Evolutionary conservation across 768 basidiomycete genomes (phyloP).

Genomic region (Gyrodon lividus): DNA sequence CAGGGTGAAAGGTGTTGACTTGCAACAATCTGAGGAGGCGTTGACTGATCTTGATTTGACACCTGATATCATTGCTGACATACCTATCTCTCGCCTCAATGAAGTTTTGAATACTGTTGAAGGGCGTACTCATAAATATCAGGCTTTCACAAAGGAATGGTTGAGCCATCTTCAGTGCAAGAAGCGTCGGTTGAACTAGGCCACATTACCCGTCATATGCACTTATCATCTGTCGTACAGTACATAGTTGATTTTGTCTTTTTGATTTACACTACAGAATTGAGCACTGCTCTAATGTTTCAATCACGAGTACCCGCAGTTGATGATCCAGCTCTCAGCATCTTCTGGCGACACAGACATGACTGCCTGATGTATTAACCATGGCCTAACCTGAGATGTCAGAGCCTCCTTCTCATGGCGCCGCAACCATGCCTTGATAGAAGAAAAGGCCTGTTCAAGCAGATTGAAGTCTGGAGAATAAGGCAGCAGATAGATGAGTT

Average conservation of each 20-base stretch:
- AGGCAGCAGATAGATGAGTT: conserved; percentile 30
- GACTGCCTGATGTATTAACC: conserved; percentile 21
- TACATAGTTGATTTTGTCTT: too few species aligned
- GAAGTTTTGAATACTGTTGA: not conserved
- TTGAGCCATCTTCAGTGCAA: not conserved
- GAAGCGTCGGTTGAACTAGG: not conserved
- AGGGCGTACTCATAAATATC: not conserved
- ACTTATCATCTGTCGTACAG: too few species aligned
- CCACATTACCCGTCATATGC: too few species aligned
- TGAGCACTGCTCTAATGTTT: not conserved
- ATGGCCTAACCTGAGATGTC: not conserved
- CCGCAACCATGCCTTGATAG: conserved; percentile 30
- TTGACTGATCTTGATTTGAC: not conserved
- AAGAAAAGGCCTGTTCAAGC: conserved; percentile 35
- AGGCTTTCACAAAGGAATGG: not conserved
- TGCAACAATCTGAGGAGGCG: not conserved
- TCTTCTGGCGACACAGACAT: conserved; percentile 16
- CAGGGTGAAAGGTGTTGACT: not conserved
- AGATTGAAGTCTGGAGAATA: conserved; percentile 38
- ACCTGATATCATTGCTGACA: not conserved
- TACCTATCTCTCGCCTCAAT: not conserved
- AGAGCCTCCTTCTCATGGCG: conserved; percentile 20
- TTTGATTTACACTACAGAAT: too few species aligned
- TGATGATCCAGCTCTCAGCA: conserved; percentile 22
- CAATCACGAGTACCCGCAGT: conserved; percentile 20